A percentile compares a stretch with the other conserved stretches of the same genome.
phyloP scores from a whole-genome alignment of 805 yeast species.

The Saccharomyces mikatae region DNA sequence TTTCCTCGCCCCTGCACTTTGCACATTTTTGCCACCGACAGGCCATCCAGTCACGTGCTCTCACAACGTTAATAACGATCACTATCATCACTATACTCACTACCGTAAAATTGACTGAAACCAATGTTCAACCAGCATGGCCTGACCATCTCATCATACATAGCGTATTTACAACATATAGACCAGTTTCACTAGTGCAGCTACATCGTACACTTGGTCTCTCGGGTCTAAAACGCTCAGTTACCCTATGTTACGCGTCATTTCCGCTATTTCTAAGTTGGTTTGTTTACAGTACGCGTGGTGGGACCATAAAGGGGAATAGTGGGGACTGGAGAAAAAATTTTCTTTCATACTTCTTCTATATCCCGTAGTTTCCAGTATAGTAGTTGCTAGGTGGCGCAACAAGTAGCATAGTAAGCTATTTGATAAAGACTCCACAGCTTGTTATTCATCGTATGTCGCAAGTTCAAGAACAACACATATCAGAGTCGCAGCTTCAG shows the following conservation, averaged over 20 bases:
- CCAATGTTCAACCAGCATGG: neutral
- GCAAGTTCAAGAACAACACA: slow-evolving; percentile 7
- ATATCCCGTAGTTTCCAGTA: neutral
- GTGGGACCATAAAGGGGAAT: neutral
- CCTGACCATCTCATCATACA: neutral
- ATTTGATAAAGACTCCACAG: neutral
- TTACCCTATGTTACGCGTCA: neutral
- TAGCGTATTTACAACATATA: neutral
- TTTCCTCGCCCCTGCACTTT: neutral
- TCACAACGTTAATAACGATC: neutral
- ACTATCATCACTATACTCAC: neutral
- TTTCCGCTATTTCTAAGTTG: neutral
- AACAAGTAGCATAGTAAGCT: neutral
- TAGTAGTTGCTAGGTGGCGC: neutral
- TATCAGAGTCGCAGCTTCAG: neutral
- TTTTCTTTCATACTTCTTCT: neutral
- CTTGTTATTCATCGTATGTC: slow-evolving; percentile 3
- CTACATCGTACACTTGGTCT: neutral
- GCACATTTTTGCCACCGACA: neutral
- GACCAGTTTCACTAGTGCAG: neutral
- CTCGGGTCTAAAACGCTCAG: neutral
- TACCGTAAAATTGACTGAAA: neutral
- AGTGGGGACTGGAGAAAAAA: neutral
- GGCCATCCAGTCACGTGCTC: neutral
- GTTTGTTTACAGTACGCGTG: neutral